Evolutionary conservation across 345 rosid genomes (phyloP).

Genomic region (Eucalyptus sideroxylon): DNA sequence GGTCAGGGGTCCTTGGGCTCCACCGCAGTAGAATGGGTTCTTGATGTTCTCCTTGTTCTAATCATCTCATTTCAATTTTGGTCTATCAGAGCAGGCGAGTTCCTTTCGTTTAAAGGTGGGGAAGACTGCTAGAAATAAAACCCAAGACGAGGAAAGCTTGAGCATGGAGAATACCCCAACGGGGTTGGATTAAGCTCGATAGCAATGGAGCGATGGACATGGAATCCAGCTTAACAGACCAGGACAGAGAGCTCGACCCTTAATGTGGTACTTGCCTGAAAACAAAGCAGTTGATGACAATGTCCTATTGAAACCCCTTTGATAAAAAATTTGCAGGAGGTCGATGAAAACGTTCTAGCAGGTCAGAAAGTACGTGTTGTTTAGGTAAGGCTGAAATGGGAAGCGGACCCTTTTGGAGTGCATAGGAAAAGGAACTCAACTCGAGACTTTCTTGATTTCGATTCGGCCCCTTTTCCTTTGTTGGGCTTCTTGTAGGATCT

Average conservation of each 20-base stretch:
- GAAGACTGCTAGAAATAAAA: background rate
- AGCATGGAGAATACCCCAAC: background rate
- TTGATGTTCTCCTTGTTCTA: background rate
- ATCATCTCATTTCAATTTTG: background rate
- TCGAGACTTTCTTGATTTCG: background rate
- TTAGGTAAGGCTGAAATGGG: background rate
- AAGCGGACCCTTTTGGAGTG: background rate
- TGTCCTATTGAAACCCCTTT: background rate
- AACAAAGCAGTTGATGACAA: background rate
- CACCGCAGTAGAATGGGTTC: background rate
- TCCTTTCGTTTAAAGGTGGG: background rate
- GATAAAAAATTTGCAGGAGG: background rate
- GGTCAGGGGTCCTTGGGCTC: background rate
- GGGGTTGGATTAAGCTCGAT: background rate
- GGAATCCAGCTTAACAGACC: background rate
- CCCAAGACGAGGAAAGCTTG: background rate
- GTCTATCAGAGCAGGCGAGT: background rate
- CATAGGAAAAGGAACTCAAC: background rate
- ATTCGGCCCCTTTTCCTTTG: background rate
- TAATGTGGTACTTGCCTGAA: background rate
- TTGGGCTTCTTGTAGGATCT: background rate
- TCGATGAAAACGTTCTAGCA: background rate
- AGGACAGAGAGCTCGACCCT: background rate
- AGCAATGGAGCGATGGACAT: background rate
- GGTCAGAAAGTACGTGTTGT: background rate